A percentile compares a stretch with the other conserved stretches of the same genome.
These are phyloP conservation scores for Macrolepiota dolichaula DNA, from an alignment of 768 basidiomycete species.

Conservation along the genomic window DNA sequence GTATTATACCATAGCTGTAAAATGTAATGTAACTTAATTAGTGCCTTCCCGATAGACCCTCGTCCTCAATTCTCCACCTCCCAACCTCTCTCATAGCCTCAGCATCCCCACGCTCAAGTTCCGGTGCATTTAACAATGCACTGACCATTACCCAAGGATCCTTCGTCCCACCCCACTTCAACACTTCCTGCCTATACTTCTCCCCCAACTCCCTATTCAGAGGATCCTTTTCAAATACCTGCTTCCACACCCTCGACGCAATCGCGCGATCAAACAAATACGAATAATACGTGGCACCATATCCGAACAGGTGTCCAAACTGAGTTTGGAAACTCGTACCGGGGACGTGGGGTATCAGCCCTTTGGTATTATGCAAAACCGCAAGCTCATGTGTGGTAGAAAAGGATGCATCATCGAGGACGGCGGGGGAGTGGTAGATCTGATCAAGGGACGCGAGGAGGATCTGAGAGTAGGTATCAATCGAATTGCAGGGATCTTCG, in stretches of 20 bases:
- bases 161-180: conserved; percentile 82
- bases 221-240: conserved; percentile 67
- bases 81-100: conserved; percentile 90
- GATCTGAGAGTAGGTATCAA: conserved; percentile 91
- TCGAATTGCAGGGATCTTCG: conserved; percentile 71
- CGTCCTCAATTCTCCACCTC: conserved; percentile 81
- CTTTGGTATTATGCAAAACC: conserved; percentile 60
- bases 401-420: conserved; percentile 47
- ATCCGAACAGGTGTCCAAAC: conserved; percentile 93
- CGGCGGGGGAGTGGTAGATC: conserved; percentile 75
- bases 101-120: conserved; percentile 68
- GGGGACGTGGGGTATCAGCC: conserved; percentile 77
- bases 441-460: conserved; percentile 89
- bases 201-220: conserved; percentile 76
- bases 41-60: conserved; percentile 58
- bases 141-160: conserved; percentile 96
- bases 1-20: background rate
- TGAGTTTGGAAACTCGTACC: conserved; percentile 94
- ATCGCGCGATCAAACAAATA: conserved; percentile 97
- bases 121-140: conserved; percentile 57
- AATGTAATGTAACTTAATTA: conserved; percentile 22
- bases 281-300: conserved; percentile 97
- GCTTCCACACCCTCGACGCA: conserved; percentile 85
- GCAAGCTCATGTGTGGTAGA: conserved; percentile 70
- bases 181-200: conserved; percentile 69